Evolutionary conservation across 2,329 filamentous ascomycete genomes (phyloP), one percentile per base, ranked within the genome.

Genomic region (Aureobasidium mangrovei): DNA sequence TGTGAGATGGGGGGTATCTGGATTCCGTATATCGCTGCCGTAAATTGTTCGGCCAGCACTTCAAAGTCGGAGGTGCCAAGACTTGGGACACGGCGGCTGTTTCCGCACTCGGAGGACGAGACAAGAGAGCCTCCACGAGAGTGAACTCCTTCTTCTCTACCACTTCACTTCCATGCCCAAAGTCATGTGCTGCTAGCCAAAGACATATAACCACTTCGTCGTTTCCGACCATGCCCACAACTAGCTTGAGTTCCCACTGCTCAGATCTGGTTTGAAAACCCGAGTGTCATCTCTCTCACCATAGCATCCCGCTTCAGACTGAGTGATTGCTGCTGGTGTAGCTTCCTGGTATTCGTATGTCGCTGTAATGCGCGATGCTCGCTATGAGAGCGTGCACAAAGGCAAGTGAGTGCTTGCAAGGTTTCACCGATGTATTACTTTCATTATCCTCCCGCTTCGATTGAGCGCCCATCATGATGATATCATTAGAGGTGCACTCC

Each of bases 391-490:
- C 4, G 18, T 18, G 18, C 7, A 35, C 32, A 35, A 35, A 7
- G 10, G 6, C 7, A 41, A 40, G n/a, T 32, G 40, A n/a, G 9
- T 41, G 26, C 32, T 12, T 12, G 7, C 27, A 41, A 41, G n/a
- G 32, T 48, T n/a, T 42, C 29, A 35, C 27, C 18, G 18, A 33
- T 42, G 29, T 28, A 35, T 26, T 12, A 51, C 12, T 24, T 35
- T 51, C 33, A 27, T 38, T 29, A 41, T 42, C 41, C 38, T 41
- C 24, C 47, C 38, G 29, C 7, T 38, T 18, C 18, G 47, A 42
- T 6, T 33, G 38, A 7, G 35, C 42, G 28, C 42, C 38, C 47
- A 51, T 51, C 47, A 51, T 51, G 47, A 51, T 51, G 47, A 51
- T 42, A 32, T 51, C 38, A 51, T 51, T 28, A 42, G 7, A 35